phyloP scores from a whole-genome alignment of 805 yeast species.

The Candida morakotiae region DNA sequence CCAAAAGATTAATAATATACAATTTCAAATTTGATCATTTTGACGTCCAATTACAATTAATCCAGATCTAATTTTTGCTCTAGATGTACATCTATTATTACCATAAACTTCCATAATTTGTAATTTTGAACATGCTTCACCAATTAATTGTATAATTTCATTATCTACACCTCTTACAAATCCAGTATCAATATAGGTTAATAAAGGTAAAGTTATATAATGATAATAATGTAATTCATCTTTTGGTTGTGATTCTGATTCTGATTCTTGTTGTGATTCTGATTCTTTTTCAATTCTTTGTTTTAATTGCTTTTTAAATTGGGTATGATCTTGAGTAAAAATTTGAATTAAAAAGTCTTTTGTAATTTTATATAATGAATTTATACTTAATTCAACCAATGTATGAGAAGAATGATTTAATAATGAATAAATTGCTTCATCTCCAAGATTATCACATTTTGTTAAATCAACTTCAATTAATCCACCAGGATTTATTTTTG shows the following conservation, averaged over 20 bases:
- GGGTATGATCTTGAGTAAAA: conserved; percentile 33
- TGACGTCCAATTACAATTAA: conserved; percentile 71
- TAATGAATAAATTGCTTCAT: conserved; percentile 56
- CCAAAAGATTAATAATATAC: conserved; percentile 15
- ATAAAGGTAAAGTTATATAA: conserved; percentile 43
- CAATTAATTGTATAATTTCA: conserved; percentile 52
- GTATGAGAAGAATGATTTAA: conserved; percentile 62
- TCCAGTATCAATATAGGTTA: conserved; percentile 71
- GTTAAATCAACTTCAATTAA: conserved; percentile 56
- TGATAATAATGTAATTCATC: conserved; percentile 12
- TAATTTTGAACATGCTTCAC: conserved; percentile 58
- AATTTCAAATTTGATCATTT: conserved; percentile 47
- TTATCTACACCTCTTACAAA: conserved; percentile 79
- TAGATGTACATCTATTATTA: conserved; percentile 59
- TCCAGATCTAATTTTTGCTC: conserved; percentile 49
- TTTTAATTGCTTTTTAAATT: conserved; percentile 8
- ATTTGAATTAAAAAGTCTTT: conserved; percentile 45
- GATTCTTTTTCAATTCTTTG: conserved; percentile 6
- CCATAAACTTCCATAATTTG: conserved; percentile 78
- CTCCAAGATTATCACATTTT: conserved; percentile 64
- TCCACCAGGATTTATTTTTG: conserved; percentile 45
- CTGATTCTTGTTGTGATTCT: conserved; percentile 2
- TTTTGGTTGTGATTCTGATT: conserved; percentile 5
- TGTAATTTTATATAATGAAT: conserved; percentile 63
- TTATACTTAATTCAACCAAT: conserved; percentile 65